These are phyloP conservation scores for Trichomonas gallinae DNA, from an alignment of 208 protist species.

Conservation along the genomic window DNA sequence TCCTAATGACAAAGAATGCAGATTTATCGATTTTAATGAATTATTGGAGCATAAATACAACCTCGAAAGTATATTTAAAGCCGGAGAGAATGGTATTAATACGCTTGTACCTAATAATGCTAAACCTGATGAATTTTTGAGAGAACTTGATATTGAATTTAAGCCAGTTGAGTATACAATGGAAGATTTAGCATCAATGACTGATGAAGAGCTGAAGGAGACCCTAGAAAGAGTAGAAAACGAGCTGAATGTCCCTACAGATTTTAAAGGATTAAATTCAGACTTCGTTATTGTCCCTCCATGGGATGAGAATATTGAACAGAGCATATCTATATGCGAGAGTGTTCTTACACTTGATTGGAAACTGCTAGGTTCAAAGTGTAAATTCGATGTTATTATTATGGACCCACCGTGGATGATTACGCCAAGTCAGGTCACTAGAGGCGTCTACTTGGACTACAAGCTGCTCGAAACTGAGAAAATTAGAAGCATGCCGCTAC, in stretches of 20 bases:
- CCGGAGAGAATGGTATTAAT: too few species aligned
- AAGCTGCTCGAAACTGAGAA: not conserved
- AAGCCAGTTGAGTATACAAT: too few species aligned
- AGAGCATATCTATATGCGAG: not conserved
- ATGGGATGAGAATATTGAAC: not conserved
- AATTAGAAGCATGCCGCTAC: not conserved
- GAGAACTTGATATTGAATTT: too few species aligned
- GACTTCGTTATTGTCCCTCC: not conserved
- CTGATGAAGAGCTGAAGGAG: not conserved
- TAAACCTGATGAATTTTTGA: too few species aligned
- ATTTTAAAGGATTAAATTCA: not conserved
- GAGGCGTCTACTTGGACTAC: not conserved
- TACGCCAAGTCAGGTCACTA: not conserved
- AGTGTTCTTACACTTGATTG: not conserved
- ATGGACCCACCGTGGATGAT: constrained; percentile 19
- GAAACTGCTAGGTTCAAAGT: not conserved
- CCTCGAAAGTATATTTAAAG: too few species aligned
- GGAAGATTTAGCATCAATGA: not conserved
- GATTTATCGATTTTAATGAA: too few species aligned
- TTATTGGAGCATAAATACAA: too few species aligned
- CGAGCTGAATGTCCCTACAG: not conserved
- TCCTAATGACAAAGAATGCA: too few species aligned
- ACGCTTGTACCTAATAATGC: too few species aligned
- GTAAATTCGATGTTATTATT: constrained; percentile 21
- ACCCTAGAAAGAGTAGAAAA: not conserved